These are phyloP conservation scores for Marasmius tenuissimus DNA, from an alignment of 1,284 basidiomycete genomes.

Conservation along the genomic window DNA sequence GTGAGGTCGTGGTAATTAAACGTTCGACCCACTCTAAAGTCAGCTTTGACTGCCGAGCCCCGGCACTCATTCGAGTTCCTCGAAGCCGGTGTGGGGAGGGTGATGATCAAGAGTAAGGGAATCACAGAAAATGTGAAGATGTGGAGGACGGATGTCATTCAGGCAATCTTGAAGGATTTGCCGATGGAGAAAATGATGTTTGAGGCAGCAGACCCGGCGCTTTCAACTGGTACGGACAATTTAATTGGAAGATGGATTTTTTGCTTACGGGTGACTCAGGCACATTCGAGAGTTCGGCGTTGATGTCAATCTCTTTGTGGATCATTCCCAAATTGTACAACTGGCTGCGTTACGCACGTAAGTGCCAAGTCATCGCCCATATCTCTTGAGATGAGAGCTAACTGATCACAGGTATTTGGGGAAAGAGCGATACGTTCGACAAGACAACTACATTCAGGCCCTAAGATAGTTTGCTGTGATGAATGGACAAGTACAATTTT, in stretches of 20 bases:
- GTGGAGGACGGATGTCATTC: constrained; percentile 46
- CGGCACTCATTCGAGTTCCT: constrained; percentile 20
- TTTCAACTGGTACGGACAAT: constrained; percentile 21
- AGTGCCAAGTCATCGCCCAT: too few relatives aligned
- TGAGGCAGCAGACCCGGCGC: constrained; percentile 44
- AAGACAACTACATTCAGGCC: constrained; percentile 18
- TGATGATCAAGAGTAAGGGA: constrained; percentile 49
- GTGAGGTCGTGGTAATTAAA: too few relatives aligned
- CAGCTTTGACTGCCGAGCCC: too few relatives aligned
- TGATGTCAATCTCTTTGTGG: constrained; percentile 45
- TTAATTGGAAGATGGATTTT: too few relatives aligned
- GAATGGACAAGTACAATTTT: too few relatives aligned
- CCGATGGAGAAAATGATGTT: constrained; percentile 48
- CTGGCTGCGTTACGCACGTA: constrained; percentile 23
- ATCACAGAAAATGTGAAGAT: constrained; percentile 47
- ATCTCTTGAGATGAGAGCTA: constrained; percentile 17
- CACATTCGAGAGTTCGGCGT: constrained; percentile 43
- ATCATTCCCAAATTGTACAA: constrained; percentile 48
- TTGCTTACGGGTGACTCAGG: too few relatives aligned
- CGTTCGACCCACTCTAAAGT: too few relatives aligned
- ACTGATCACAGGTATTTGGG: constrained; percentile 46
- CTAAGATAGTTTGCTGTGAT: neutral
- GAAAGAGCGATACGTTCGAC: constrained; percentile 29
- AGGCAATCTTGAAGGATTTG: constrained; percentile 38
- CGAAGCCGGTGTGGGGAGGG: constrained; percentile 41